Conservation (phyloP, 1,139 yeast genomes). For the Suhomyces yuchorum region DNA sequence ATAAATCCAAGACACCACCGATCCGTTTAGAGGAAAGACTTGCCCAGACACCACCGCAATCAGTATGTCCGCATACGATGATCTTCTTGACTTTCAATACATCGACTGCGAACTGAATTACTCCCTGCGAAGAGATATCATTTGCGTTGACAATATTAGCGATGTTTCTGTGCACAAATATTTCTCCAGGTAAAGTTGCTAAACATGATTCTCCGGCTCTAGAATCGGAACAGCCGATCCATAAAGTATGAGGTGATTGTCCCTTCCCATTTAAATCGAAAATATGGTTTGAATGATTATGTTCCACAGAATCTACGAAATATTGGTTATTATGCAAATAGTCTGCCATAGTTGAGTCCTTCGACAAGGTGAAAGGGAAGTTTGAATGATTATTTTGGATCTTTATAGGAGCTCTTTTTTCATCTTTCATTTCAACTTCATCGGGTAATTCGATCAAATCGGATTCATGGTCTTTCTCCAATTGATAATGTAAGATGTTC, state of each 20-base stretch:
- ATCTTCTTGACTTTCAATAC: constrained; percentile 81
- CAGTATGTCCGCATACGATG: constrained; percentile 95
- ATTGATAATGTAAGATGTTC: constrained; percentile 44
- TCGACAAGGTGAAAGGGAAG: constrained; percentile 58
- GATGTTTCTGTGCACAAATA: constrained; percentile 90
- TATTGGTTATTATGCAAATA: constrained; percentile 66
- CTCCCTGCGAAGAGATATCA: constrained; percentile 79
- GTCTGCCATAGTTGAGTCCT: constrained; percentile 62
- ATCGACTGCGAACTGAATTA: constrained; percentile 87
- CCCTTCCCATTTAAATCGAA: constrained; percentile 78
- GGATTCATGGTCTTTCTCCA: constrained; percentile 45
- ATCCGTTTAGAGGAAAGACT: constrained; percentile 69
- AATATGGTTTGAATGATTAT: constrained; percentile 59
- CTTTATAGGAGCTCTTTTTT: constrained; percentile 7
- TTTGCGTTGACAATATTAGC: constrained; percentile 78
- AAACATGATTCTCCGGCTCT: constrained; percentile 82
- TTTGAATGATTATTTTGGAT: constrained; percentile 19
- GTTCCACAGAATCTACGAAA: constrained; percentile 64
- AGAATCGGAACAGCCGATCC: constrained; percentile 97
- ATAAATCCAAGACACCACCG: constrained; percentile 75
- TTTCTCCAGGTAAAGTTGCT: constrained; percentile 87
- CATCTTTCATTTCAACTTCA: constrained; percentile 7
- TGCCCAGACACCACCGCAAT: constrained; percentile 96
- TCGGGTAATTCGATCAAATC: constrained; percentile 27
- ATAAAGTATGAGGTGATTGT: constrained; percentile 88